Evolutionary conservation across 306 rosid genomes (phyloP), one percentile per base, ranked within the genome.

Genomic region (Sicyos baderoa): DNA sequence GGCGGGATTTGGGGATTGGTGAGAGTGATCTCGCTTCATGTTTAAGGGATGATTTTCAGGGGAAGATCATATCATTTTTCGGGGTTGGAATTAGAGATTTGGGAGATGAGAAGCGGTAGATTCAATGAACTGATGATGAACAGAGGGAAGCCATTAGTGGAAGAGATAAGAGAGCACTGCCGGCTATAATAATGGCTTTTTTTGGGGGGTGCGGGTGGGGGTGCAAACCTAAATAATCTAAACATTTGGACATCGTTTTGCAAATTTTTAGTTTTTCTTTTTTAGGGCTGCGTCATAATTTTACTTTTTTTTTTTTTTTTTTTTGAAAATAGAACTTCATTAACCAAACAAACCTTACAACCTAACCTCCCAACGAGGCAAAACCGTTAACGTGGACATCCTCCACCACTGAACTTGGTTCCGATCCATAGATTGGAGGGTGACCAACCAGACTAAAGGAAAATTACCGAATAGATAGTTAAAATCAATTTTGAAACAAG

Each of bases 121-220:
- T 37, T 54, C 75, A 68, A 74, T 48, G 84, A 58, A 70, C 69
- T 15, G 42, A 22, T 4, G 42, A 22, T 55, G 63, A 75, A 37
- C 65, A 56, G 74, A 61, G 27, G 45, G 59, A 72, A 58, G 66
- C 45, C 27, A 21, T 65, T 72, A 70, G 68, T 45, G 77, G 80
- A 80, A 80, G 85, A 79, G 93, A 88, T 88, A 79, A 85, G 93
- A 89, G 76, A 75, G 27, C 72, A 82, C 76, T 9, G 82, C 81
- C 81, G 80, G 70, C 89, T 95, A 82, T 81, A 82, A 87, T 83
- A 83, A 87, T 83, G 80, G 55, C 67, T 57, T 57, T 57, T 57
- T 57, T 7, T 0, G n/a, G 9, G n/a, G 27, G 35, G 54, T 40
- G 11, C 12, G 45, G 11, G 45, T 40, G 45, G 45, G 42, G 45